phyloP scores from a whole-genome alignment of 495 filamentous ascomycete genomes.

The Aspergillus nanangensis region DNA sequence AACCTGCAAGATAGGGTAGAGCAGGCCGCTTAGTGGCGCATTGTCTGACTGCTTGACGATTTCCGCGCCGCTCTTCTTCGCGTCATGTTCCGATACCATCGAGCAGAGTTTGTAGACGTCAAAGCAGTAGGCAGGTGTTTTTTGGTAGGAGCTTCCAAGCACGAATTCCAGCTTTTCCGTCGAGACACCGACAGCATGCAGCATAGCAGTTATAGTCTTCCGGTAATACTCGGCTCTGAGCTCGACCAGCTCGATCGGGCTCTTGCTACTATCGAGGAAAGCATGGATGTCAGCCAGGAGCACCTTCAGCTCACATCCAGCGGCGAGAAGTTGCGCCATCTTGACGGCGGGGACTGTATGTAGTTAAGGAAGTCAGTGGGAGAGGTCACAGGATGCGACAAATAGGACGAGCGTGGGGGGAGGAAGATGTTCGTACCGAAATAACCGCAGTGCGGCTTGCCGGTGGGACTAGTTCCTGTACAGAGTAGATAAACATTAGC shows the following conservation, averaged over 20 bases:
- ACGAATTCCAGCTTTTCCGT: slow-evolving; percentile 81
- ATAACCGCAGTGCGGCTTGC: slow-evolving; percentile 78
- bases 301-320: slow-evolving; percentile 76
- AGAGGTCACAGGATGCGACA: not conserved
- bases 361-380: not conserved
- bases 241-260: slow-evolving; percentile 75
- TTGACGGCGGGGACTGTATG: slow-evolving; percentile 53
- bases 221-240: slow-evolving; percentile 70
- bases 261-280: slow-evolving; percentile 42
- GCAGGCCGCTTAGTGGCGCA: slow-evolving; percentile 68
- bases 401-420: not conserved
- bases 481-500: slow-evolving; percentile 5
- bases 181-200: slow-evolving; percentile 61
- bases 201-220: slow-evolving; percentile 57
- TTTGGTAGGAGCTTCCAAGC: slow-evolving; percentile 80
- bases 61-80: slow-evolving; percentile 84
- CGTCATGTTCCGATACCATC: slow-evolving; percentile 42
- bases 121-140: slow-evolving; percentile 32
- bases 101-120: slow-evolving; percentile 41
- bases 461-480: slow-evolving; percentile 73
- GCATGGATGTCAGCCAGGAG: slow-evolving; percentile 70
- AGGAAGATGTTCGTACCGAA: slow-evolving; percentile 38
- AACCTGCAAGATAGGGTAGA: slow-evolving; percentile 78
- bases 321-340: slow-evolving; percentile 80
- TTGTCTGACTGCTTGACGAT: slow-evolving; percentile 86